Evolutionary conservation across 2,329 filamentous ascomycete genomes (phyloP), one percentile per base, ranked within the genome.

Genomic region (Scytalidium sp.): DNA sequence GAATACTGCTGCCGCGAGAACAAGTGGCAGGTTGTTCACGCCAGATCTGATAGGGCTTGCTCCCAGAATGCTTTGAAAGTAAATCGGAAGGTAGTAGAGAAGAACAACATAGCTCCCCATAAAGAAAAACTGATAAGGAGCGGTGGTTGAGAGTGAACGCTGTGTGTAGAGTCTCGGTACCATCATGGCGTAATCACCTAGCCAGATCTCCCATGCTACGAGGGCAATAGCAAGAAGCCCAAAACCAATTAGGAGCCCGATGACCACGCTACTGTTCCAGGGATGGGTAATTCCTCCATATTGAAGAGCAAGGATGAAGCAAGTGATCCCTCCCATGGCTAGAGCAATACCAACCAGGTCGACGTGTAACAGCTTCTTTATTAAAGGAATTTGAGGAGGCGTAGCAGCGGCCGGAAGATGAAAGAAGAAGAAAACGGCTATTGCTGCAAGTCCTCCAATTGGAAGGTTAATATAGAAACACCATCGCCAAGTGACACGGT

Each of bases 121-220:
- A 20, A 74, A 65, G 43, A 71, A 64, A 10, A 71, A 63, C 17
- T 65, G 64, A 15, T 69, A 71, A 3, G 73, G 4, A 2, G 64
- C 61, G 10, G 68, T 64, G 10, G 66, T 60, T 63, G 66, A 70
- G 5, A 78, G 67, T 27, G 70, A 56, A 1, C 73, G 65, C 44
- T 66, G 66, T 3, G 50, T 54, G 4, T 77, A 40, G 41, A 79
- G 62, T 0, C 67, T 67, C 3, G 70, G 63, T 0, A 71, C 69
- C 3, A 80, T 64, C 70, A 79, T 76, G 25, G 76, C 75, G 3
- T 65, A 58, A n/a, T 72, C 70, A 4, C 72, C 73, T 43, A 68
- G 65, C 32, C 54, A 68, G 50, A 59, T 67, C 47, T 74, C 67
- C n/a, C 63, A 58, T 15, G 59, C 39, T 11, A 53, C 55, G 53